phyloP scores from a whole-genome alignment of 257 asterid genomes.

The Solanum pimpinellifolium region DNA sequence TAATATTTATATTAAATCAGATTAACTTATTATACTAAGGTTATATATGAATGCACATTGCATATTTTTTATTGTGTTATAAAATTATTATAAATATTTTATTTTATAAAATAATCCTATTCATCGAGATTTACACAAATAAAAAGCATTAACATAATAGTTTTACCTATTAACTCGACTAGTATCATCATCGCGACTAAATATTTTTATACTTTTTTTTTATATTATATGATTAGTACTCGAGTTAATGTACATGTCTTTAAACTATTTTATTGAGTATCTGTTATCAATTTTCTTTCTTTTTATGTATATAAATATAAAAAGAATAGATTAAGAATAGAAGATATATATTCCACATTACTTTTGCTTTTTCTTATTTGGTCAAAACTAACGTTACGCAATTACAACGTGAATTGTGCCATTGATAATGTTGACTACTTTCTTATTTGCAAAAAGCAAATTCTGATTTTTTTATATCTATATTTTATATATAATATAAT shows the following conservation, averaged over 20 bases:
- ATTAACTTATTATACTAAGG: neutral
- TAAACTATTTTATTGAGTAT: neutral
- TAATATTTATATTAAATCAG: neutral
- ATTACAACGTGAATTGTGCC: neutral
- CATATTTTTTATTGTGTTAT: neutral
- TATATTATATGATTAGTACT: too few species aligned
- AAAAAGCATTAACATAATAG: neutral
- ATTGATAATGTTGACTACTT: neutral
- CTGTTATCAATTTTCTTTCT: neutral
- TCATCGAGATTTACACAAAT: fast-evolving
- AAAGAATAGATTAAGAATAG: neutral
- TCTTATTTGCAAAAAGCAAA: neutral
- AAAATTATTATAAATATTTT: neutral
- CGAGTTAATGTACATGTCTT: neutral
- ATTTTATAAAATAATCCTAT: neutral
- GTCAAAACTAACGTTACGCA: neutral
- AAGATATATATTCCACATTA: neutral
- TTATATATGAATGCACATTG: neutral
- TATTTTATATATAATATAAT: too few species aligned
- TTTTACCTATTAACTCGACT: fast-evolving
- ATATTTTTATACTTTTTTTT: neutral
- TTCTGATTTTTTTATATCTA: neutral
- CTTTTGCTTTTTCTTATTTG: neutral
- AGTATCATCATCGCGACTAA: neutral
- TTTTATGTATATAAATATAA: too few species aligned